Evolutionary conservation across 2,329 filamentous ascomycete species (phyloP), one percentile per base, ranked within the genome.

Genomic region (Diplodia mutila): DNA sequence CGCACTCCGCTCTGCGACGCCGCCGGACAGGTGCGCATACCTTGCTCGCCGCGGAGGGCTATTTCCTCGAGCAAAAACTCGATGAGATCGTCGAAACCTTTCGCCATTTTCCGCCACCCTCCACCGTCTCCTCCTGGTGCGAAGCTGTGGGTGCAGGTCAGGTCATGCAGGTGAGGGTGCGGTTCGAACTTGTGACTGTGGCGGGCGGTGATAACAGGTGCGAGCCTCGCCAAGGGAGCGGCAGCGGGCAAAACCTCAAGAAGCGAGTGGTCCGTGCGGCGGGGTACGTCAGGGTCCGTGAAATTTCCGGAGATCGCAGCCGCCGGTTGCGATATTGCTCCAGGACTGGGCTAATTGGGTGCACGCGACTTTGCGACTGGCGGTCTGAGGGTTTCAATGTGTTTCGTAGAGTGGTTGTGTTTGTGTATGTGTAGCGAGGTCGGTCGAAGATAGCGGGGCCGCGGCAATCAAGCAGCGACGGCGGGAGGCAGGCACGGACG

Each of bases 21-120:
- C 27, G 54, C 34, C 14, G 32, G 27, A 39, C 53, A 66, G 67
- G 21, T 37, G 29, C 65, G 80, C 85, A 73, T 80, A 88, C 87
- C 87, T 81, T 84, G 80, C 64, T 82, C 81, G 70, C 87, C 86
- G 71, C 82, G 83, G 55, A 89, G 80, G 27, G 87, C 87, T 75
- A 89, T 84, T 76, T 87, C 84, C 69, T 84, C 82, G 57, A 89
- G 79, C 67, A 89, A 73, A 76, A 82, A 85, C 73, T 88, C 83
- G 69, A 89, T 81, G 70, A 90, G 77, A 61, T 84, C 81, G 73
- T 87, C 86, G 69, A 87, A 79, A 66, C 84, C 84, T 68, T 71
- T 66, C 29, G 67, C 70, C 70, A 67, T 67, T 23, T 53, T 67
- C 48, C 57, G 37, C 66, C 66, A 14, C 59, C 64, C 61, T 39